phyloP scores from a whole-genome alignment of 2,329 filamentous ascomycete genomes.

The Ophidiomyces ophidiicola region DNA sequence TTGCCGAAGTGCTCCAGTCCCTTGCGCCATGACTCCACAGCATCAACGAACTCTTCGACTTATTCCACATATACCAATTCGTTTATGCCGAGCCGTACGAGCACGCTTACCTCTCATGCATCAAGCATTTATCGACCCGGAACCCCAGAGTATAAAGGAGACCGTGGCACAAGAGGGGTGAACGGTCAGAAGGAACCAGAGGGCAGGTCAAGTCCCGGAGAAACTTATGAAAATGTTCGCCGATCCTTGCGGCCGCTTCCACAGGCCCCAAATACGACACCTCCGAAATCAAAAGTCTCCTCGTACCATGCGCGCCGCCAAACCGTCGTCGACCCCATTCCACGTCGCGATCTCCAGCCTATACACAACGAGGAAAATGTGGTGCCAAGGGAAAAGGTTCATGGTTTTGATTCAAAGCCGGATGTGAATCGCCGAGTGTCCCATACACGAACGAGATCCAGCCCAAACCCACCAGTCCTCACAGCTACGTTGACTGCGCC shows the following conservation, averaged over 20 bases:
- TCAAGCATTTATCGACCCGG: slow-evolving; percentile 31
- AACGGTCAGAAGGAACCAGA: slow-evolving; percentile 24
- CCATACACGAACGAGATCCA: slow-evolving; percentile 24
- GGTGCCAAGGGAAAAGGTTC: slow-evolving; percentile 20
- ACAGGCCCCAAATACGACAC: slow-evolving; percentile 46
- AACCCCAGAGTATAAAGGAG: slow-evolving; percentile 6
- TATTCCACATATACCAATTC: slow-evolving; percentile 40
- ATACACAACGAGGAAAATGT: slow-evolving; percentile 14
- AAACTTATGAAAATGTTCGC: slow-evolving; percentile 58
- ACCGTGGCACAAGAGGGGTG: neutral
- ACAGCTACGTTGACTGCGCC: slow-evolving; percentile 36
- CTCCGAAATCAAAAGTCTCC: slow-evolving; percentile 26
- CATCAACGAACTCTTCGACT: slow-evolving; percentile 43
- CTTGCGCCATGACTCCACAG: slow-evolving; percentile 43
- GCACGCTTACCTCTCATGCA: slow-evolving; percentile 60
- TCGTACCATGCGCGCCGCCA: slow-evolving; percentile 45
- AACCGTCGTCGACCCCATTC: slow-evolving; percentile 47
- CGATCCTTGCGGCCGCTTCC: slow-evolving; percentile 65
- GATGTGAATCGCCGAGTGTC: slow-evolving; percentile 20
- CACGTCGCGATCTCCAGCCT: slow-evolving; percentile 8
- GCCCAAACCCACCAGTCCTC: slow-evolving; percentile 23
- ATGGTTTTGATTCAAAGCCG: slow-evolving; percentile 13
- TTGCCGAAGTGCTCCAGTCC: slow-evolving; percentile 36
- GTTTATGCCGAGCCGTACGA: slow-evolving; percentile 46
- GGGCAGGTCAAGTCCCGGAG: slow-evolving; percentile 47